Evolutionary conservation across 495 filamentous ascomycete species (phyloP).

Genomic region (Acidomyces sp.): DNA sequence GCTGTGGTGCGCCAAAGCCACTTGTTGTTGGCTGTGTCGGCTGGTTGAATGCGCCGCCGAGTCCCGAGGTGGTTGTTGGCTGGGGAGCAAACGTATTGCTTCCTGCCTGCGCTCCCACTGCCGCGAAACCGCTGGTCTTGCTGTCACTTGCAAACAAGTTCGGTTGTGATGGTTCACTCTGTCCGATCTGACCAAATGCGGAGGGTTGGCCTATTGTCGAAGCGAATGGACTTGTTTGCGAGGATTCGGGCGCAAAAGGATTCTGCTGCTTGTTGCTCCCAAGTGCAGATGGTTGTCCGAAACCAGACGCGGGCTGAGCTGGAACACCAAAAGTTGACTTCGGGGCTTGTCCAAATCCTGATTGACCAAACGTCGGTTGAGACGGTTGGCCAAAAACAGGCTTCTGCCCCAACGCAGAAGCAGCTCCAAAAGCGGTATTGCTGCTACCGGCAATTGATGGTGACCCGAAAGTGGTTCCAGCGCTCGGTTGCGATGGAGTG

Average conservation of each 20-base stretch:
- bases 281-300: neutral
- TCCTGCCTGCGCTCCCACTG: slow-evolving; percentile 4
- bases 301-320: slow-evolving; percentile 2
- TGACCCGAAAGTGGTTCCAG: slow-evolving; percentile 5
- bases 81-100: slow-evolving; percentile 3
- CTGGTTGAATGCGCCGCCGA: slow-evolving; percentile 16
- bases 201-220: slow-evolving; percentile 1
- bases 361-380: slow-evolving; percentile 10
- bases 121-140: neutral
- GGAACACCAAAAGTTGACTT: slow-evolving; percentile 7
- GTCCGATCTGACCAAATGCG: slow-evolving; percentile 13
- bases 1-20: neutral
- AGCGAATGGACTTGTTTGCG: slow-evolving; percentile 3
- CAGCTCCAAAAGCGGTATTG: slow-evolving; percentile 2
- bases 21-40: slow-evolving; percentile 4
- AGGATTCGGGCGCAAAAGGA: slow-evolving; percentile 1
- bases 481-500: slow-evolving; percentile 1
- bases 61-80: slow-evolving; percentile 1
- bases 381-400: slow-evolving; percentile 17
- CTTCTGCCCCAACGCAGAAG: slow-evolving; percentile 1
- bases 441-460: neutral
- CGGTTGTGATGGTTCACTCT: slow-evolving; percentile 1
- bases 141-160: slow-evolving; percentile 1
- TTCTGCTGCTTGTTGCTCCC: neutral
- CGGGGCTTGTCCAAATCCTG: slow-evolving; percentile 8